A percentile compares a stretch with the other conserved stretches of the same genome.
Evolutionary conservation across 163 green algal species (phyloP).

Genomic region (Chloromonas sp.): DNA sequence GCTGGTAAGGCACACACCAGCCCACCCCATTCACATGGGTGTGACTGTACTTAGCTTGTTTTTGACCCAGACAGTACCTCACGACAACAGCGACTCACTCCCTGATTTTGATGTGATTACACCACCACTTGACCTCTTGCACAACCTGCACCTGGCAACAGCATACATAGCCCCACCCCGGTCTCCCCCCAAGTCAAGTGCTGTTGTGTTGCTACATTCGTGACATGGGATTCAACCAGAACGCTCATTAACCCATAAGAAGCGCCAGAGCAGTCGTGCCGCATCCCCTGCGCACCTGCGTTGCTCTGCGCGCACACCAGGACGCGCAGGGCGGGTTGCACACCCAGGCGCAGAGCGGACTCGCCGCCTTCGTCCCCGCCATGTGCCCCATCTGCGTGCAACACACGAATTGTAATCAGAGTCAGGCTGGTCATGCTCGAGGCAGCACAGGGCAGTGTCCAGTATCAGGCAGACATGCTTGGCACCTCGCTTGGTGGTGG

Average conservation of each 20-base stretch:
- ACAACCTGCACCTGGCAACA: too few relatives aligned
- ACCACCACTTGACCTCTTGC: too few relatives aligned
- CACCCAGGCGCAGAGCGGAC: conserved; percentile 13
- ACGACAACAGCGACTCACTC: too few relatives aligned
- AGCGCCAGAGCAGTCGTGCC: neutral
- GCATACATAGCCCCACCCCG: neutral
- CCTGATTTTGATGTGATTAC: too few relatives aligned
- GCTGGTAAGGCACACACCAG: too few relatives aligned
- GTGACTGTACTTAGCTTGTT: too few relatives aligned
- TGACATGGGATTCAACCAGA: neutral
- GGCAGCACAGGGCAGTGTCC: too few relatives aligned
- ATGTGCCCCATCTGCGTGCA: neutral
- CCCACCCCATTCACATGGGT: too few relatives aligned
- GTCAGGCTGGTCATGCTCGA: too few relatives aligned
- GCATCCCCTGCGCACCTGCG: neutral
- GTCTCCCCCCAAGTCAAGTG: neutral
- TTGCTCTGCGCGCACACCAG: conserved; percentile 85
- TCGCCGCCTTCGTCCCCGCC: neutral
- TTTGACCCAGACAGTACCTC: too few relatives aligned
- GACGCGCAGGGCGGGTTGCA: conserved; percentile 39
- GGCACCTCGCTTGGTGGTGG: too few relatives aligned
- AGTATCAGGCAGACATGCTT: too few relatives aligned
- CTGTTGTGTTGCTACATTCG: neutral
- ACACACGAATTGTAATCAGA: neutral
- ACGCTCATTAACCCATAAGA: neutral